These are phyloP conservation scores for Syncephalis plumigaleata DNA, from an alignment of 371 early-diverging fungal species.

Conservation along the genomic window DNA sequence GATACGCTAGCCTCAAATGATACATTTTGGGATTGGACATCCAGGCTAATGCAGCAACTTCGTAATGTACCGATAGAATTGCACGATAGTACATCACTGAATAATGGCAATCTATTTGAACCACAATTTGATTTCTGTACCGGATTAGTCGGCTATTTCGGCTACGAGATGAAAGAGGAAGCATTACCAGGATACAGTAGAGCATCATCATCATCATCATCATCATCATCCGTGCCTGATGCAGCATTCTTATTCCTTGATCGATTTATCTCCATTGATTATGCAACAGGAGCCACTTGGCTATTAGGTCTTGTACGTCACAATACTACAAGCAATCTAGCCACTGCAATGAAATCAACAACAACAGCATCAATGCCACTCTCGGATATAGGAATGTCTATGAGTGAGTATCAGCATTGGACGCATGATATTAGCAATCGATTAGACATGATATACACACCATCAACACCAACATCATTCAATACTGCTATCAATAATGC, in stretches of 20 bases:
- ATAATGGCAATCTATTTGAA: constrained; percentile 2
- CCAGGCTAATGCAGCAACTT: constrained; percentile 9
- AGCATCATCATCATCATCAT: constrained; percentile 12
- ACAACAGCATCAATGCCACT: too few species aligned
- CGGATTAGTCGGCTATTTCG: constrained; percentile 81
- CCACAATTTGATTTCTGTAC: constrained; percentile 45
- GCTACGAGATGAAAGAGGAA: constrained; percentile 86
- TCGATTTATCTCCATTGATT: constrained; percentile 60
- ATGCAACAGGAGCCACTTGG: constrained; percentile 20
- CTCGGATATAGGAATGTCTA: too few species aligned
- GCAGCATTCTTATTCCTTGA: constrained; percentile 71
- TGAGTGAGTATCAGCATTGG: too few species aligned
- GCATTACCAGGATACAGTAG: constrained; percentile 33
- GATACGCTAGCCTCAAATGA: too few species aligned
- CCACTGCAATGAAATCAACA: too few species aligned
- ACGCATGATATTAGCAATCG: too few species aligned
- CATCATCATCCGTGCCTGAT: constrained; percentile 35
- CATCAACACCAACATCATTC: too few species aligned
- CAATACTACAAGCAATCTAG: neutral
- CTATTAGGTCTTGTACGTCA: constrained; percentile 24
- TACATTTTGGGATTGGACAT: constrained; percentile 30
- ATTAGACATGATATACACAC: too few species aligned
- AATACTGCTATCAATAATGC: too few species aligned
- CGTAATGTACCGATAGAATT: constrained; percentile 2
- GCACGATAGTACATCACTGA: neutral